Evolutionary conservation across 2,329 filamentous ascomycete genomes (phyloP).

Genomic region (Aspergillus phoenicis): DNA sequence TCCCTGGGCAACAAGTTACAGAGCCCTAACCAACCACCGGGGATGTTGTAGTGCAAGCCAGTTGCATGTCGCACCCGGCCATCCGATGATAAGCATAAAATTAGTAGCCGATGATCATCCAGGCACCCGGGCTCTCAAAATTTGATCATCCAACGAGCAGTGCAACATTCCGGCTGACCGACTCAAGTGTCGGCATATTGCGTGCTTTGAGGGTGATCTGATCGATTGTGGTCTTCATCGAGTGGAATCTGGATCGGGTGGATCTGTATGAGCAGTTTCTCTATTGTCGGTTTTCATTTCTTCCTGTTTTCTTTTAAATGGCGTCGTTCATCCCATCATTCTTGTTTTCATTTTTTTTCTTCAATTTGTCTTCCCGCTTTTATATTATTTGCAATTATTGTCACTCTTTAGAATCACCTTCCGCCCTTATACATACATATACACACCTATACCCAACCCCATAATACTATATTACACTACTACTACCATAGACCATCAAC

Average conservation of each 20-base stretch:
- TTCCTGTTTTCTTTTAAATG: neutral
- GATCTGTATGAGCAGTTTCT: conserved; percentile 4
- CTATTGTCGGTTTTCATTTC: neutral
- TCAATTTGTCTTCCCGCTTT: neutral
- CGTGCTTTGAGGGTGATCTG: conserved; percentile 23
- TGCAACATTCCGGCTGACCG: conserved; percentile 6
- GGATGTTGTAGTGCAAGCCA: neutral
- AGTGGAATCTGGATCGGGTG: conserved; percentile 5
- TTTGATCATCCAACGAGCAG: neutral
- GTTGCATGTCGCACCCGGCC: neutral
- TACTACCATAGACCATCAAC: no score
- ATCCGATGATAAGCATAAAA: conserved; percentile 5
- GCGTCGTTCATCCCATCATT: neutral
- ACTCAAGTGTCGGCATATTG: conserved; percentile 20
- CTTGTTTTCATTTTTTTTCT: neutral
- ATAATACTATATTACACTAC: no score
- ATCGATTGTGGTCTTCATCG: neutral
- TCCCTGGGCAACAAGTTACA: neutral
- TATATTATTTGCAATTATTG: neutral
- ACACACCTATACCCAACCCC: no score
- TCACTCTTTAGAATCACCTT: neutral
- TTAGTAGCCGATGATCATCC: conserved; percentile 4
- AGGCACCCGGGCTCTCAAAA: neutral
- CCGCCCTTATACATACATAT: no score
- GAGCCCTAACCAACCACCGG: neutral